These are phyloP conservation scores for Adansonia grandidieri DNA, from an alignment of 441 rosid species.

Conservation along the genomic window DNA sequence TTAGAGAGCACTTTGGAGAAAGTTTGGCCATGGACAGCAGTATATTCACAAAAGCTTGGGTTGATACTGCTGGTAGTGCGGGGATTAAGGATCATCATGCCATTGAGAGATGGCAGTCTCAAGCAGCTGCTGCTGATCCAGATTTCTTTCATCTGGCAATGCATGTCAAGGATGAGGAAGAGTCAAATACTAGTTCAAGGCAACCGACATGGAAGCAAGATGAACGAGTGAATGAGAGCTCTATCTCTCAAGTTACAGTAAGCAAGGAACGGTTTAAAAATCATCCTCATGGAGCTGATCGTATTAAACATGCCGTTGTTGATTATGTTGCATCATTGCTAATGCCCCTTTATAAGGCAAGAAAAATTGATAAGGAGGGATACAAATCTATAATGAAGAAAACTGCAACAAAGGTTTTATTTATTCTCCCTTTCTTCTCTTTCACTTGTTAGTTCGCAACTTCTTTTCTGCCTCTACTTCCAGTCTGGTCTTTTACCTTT, in stretches of 20 bases:
- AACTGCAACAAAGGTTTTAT: conserved; percentile 91
- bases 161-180: conserved; percentile 81
- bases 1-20: conserved; percentile 94
- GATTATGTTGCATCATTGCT: conserved; percentile 97
- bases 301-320: conserved; percentile 91
- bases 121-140: conserved; percentile 99
- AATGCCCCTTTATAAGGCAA: conserved; percentile 97
- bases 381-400: conserved; percentile 99
- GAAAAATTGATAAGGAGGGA: conserved; percentile 95
- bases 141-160: conserved; percentile 58
- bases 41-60: conserved; percentile 95
- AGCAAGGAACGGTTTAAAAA: conserved; percentile 62
- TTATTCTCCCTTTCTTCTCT: conserved; percentile 23
- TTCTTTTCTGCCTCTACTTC: conserved; percentile 13
- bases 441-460: conserved; percentile 7
- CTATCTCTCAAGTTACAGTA: conserved; percentile 82
- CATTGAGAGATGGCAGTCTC: conserved; percentile 99
- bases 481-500: conserved; percentile 22
- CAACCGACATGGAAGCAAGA: conserved; percentile 71
- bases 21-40: conserved; percentile 84
- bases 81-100: conserved; percentile 92
- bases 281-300: conserved; percentile 73
- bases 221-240: conserved; percentile 74
- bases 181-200: conserved; percentile 79
- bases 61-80: conserved; percentile 87